phyloP scores from a whole-genome alignment of 2,329 filamentous ascomycete genomes.

The Aspergillus carbonarius region DNA sequence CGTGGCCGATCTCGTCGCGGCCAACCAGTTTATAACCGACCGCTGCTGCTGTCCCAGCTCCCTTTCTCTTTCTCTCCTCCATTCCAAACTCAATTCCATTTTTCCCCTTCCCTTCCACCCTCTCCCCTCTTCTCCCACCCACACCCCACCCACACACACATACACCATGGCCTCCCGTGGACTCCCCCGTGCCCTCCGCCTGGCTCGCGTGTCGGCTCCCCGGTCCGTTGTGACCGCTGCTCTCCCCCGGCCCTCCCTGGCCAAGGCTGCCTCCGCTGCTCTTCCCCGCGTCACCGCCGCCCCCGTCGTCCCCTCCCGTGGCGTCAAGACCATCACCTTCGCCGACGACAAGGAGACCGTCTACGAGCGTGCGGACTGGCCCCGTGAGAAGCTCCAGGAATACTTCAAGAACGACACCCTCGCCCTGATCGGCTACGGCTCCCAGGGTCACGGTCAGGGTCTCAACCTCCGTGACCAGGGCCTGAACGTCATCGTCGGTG shows the following conservation, averaged over 20 bases:
- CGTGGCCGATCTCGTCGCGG: slow-evolving; percentile 7
- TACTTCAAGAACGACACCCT: slow-evolving; percentile 99
- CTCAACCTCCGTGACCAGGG: slow-evolving; percentile 99
- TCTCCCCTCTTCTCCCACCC: slow-evolving; percentile 13
- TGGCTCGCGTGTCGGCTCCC: slow-evolving; percentile 54
- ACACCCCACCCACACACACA: slow-evolving; percentile 16
- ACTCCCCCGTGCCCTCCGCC: slow-evolving; percentile 59
- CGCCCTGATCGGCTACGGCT: slow-evolving; percentile 97
- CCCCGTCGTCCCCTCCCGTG: slow-evolving; percentile 57
- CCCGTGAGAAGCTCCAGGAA: slow-evolving; percentile 96
- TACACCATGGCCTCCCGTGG: slow-evolving; percentile 49
- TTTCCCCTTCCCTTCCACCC: slow-evolving; percentile 12
- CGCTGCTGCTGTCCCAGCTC: slow-evolving; percentile 8
- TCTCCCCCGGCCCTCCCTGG: slow-evolving; percentile 52
- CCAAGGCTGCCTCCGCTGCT: slow-evolving; percentile 37
- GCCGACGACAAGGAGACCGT: slow-evolving; percentile 92
- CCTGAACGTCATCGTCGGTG: slow-evolving; percentile 97
- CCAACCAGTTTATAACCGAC: slow-evolving; percentile 21
- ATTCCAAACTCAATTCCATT: slow-evolving; percentile 11
- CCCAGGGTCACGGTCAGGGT: slow-evolving; percentile 97
- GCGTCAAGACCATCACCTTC: slow-evolving; percentile 99
- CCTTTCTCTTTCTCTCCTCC: slow-evolving; percentile 7
- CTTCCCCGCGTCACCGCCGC: slow-evolving; percentile 48
- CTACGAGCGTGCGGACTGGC: slow-evolving; percentile 98
- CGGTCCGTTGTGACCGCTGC: slow-evolving; percentile 61